Base-by-base conservation (phyloP, 495 filamentous ascomycete genomes). In the Neurospora terricola region DNA sequence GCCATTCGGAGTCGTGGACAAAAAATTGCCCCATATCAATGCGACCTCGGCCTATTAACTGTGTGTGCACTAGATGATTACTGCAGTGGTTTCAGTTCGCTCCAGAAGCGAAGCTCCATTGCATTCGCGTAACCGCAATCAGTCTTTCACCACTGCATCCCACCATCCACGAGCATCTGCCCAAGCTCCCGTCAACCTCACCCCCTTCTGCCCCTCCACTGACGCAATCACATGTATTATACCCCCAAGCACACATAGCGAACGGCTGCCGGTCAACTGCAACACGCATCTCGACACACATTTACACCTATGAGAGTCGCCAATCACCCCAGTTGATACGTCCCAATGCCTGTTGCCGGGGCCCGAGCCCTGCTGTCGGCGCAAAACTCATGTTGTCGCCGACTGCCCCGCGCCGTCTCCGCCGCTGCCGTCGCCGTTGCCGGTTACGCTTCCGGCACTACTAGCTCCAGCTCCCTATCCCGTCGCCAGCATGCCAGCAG, bases 291-390 rank as follows among this genome's bases (percentile, higher is more conserved):
- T 42, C 70, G 70, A 71, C 21, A 39, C 69, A 62, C 6, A 18
- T 48, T 9, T 23, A 40, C 27, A 38, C 72, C 68, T 72, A 80
- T 80, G 78, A 70, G 43, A 70, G 34, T 27, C 42, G 40, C 14
- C 30, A 38, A 74, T 36, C 40, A 37, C 12, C 40, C 39, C 27
- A 18, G 43, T 45, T 71, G 45, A 70, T 38, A 48, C 72, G 14
- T 75, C 72, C 72, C 73, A 59, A 82, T 82, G 80, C 77, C 74
- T 76, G 39, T 75, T 70, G 76, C 78, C 36, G 76, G 77, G 77
- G 78, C 78, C 62, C 78, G 79, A 54, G 80, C 77, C 75, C 79
- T 82, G 72, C 72, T 78, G 73, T 78, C 77, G 75, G 74, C 74
- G 75, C 73, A 71, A 73, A 18, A 14, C 48, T 72, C 73, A 37